Evolutionary conservation across 805 yeast genomes (phyloP), one percentile per base, ranked within the genome.

Genomic region (Grigorovia yakushimaensis): DNA sequence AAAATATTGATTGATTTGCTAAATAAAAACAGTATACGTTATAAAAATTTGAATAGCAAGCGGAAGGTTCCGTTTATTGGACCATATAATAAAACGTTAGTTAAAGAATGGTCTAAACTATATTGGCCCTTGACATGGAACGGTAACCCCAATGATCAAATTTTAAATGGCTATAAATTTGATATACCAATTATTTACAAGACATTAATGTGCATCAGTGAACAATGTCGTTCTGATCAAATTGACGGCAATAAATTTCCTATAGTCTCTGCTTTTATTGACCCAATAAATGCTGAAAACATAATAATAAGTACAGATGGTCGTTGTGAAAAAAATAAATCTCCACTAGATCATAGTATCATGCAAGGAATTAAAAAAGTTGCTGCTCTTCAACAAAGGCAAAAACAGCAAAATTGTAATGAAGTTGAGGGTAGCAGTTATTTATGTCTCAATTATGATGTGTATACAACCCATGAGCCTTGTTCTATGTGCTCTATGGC

Each of bases 401-500:
- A 64, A 62, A 22, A 44, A 57, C 13, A 64, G 73, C 42, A 3
- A 45, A 48, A 8, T 47, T 47, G n/a, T 39, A 41, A 19, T 43
- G 43, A 3, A 47, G 36, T 39, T 5, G 48, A 46, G 39, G 51
- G 44, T 41, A 44, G 55, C 57, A 45, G 58, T 27, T 93, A 93
- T 59, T 71, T 93, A 2, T 89, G 98, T 60, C 75, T 82, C 35
- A 77, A 81, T 46, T 73, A 79, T 53, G 81, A 85, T 51, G 88
- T 93, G 0, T 88, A 84, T 59, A 84, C 94, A 1, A 84, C 96
- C 0, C 95, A 88, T 61, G 98, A 93, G 63, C 98, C 98, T 0
- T 93, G 98, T 58, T 77, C 87, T 0, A 93, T 91, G 97, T 93
- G 98, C 59, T 69, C 86, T 6, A 93, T 93, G 98, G 98, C 98